Conservation (phyloP, 768 basidiomycete genomes). For the Lactarius vividus region DNA sequence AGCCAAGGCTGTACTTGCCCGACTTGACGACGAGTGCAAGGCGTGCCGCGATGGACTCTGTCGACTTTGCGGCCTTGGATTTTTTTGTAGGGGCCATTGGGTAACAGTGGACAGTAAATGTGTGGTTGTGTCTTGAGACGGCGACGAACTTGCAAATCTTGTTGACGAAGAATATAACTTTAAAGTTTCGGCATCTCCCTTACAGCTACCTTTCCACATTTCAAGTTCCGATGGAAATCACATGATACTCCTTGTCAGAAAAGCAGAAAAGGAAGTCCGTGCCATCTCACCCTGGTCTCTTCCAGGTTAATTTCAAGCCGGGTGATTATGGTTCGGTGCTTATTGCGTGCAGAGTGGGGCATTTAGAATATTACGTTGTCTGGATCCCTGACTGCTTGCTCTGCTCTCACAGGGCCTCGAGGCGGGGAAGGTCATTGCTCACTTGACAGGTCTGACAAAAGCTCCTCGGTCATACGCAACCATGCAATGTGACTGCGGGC, state of each 20-base stretch:
- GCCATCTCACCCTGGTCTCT: slow-evolving; percentile 36
- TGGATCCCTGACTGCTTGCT: background rate
- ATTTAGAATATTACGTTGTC: background rate
- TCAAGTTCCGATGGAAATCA: background rate
- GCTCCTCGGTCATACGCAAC: slow-evolving; percentile 47
- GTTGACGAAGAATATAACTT: background rate
- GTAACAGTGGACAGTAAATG: slow-evolving; percentile 6
- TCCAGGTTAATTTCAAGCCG: slow-evolving; percentile 39
- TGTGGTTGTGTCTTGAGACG: slow-evolving; percentile 19
- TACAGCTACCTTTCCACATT: background rate
- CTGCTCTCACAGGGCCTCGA: slow-evolving; percentile 35
- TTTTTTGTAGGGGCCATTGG: slow-evolving; percentile 94
- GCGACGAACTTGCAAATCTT: background rate
- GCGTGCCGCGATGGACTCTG: slow-evolving; percentile 89
- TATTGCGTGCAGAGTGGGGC: slow-evolving; percentile 36
- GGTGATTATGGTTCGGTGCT: slow-evolving; percentile 41
- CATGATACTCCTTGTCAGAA: background rate
- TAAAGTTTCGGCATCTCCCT: slow-evolving; percentile 24
- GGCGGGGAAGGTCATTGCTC: slow-evolving; percentile 39
- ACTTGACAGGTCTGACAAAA: slow-evolving; percentile 35
- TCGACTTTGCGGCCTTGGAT: slow-evolving; percentile 89
- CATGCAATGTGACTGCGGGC: slow-evolving; percentile 48
- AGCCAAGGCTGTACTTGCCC: slow-evolving; percentile 94
- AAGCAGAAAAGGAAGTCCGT: slow-evolving; percentile 23
- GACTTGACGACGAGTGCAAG: slow-evolving; percentile 98